Percentiles rank a stretch among this genome's conserved stretches.
These are phyloP conservation scores for Pythium apleroticum DNA, from an alignment of 352 stramenopile genomes.

Conservation along the genomic window DNA sequence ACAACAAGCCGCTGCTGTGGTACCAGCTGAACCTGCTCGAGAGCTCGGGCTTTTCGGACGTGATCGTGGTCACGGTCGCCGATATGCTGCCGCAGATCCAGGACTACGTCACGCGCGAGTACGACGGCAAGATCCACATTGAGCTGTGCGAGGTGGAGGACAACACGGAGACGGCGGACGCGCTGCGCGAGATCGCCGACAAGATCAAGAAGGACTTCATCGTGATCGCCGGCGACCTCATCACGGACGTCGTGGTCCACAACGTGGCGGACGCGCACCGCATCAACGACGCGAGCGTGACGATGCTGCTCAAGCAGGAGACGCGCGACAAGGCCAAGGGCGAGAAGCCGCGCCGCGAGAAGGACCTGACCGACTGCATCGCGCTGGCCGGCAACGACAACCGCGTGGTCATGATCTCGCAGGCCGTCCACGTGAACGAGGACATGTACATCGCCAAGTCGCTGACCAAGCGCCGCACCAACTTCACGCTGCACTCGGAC, in stretches of 20 bases:
- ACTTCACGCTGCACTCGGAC: constrained; percentile 77
- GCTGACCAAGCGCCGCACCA: constrained; percentile 67
- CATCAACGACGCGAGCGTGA: constrained; percentile 81
- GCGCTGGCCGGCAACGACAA: constrained; percentile 64
- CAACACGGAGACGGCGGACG: constrained; percentile 73
- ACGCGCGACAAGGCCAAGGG: constrained; percentile 41
- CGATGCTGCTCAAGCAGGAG: constrained; percentile 79
- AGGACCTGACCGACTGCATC: constrained; percentile 85
- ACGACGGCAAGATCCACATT: constrained; percentile 80
- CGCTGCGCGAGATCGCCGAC: constrained; percentile 66
- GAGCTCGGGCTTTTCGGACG: constrained; percentile 73
- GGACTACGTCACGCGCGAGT: constrained; percentile 76
- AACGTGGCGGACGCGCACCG: constrained; percentile 81
- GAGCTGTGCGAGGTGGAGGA: constrained; percentile 73
- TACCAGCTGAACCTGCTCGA: constrained; percentile 84
- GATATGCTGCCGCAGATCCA: constrained; percentile 66
- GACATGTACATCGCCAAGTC: constrained; percentile 78
- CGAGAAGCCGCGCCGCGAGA: constrained; percentile 74
- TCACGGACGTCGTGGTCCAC: constrained; percentile 80
- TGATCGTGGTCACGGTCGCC: constrained; percentile 63
- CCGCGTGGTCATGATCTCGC: constrained; percentile 66
- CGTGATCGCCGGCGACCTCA: constrained; percentile 72
- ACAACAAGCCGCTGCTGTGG: constrained; percentile 70
- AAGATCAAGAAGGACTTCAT: constrained; percentile 84
- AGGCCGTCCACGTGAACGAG: constrained; percentile 81